Base-by-base conservation (phyloP, 2,329 filamentous ascomycete species). In the Dichotomopilus funicola region DNA sequence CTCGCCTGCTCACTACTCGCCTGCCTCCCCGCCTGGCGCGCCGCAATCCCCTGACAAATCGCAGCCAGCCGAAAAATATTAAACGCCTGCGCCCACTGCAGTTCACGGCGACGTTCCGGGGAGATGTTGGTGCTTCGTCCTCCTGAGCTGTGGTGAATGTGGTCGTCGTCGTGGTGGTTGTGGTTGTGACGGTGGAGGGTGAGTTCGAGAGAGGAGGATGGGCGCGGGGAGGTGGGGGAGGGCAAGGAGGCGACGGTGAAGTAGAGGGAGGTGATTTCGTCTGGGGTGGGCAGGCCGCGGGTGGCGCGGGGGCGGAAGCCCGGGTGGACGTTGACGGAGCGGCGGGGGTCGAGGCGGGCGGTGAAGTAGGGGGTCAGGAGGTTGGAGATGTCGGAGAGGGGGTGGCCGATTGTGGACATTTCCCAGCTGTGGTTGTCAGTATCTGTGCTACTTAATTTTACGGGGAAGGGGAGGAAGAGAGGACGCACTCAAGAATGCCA, bases 351-450 rank as follows among this genome's bases (percentile, higher is more conserved):
- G 52, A 71, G 63, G 37, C 61, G 62, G 35, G 70, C 71, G 37
- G 68, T 71, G 70, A 75, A 63, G 63, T 74, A 80, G 7, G 78
- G 78, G 6, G 74, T 75, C 33, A 85, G 70, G 13, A 97, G 77
- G 72, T 97, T 97, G 70, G 86, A 85, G 42, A 97, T 76, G 69
- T 99, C 94, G 5, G 88, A 92, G 27, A 97, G 80, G 1, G 94
- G 94, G 70, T 99, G 92, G n/a, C 94, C 94, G 53, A 96, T 86
- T 0, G 94, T 97, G 38, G 90, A 91, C 90, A 99, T 96, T 75
- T 97, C 94, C 92, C 92, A 97, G 73, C 80, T 83, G 38, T n/a
- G 33, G 6, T 31, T n/a, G 31, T 34, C 11, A 12, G 13, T 34
- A 13, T 47, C 11, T 6, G 19, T 27, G 19, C 19, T 27, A 27